Percentiles rank a stretch among this genome's conserved stretches.
These are phyloP conservation scores for Asterionellopsis glacialis DNA, from an alignment of 108 stramenopile genomes.

Conservation along the genomic window DNA sequence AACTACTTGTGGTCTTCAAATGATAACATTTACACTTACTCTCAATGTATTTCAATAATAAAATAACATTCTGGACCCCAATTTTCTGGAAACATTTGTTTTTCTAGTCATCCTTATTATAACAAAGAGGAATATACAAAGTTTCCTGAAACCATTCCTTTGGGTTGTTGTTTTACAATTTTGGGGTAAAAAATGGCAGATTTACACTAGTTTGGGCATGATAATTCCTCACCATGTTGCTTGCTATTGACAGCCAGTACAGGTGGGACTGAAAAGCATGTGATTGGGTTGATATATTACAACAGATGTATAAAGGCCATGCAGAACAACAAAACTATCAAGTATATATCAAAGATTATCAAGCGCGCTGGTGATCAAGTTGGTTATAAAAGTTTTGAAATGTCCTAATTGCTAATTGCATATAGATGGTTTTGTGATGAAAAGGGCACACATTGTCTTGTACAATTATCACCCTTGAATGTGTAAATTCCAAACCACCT, in stretches of 20 bases:
- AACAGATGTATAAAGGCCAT: conserved; percentile 81
- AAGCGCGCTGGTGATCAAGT: conserved; percentile 75
- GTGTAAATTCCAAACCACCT: conserved; percentile 94
- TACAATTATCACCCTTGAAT: conserved; percentile 90
- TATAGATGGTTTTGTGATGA: conserved; percentile 90
- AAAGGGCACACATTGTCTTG: conserved; percentile 93
- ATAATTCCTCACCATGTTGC: conserved; percentile 66
- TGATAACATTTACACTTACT: too few species aligned
- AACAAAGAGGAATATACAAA: too few species aligned
- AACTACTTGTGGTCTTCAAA: too few species aligned
- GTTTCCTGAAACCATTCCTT: too few species aligned
- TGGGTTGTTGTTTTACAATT: too few species aligned
- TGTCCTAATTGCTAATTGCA: conserved; percentile 56
- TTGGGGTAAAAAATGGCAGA: too few species aligned
- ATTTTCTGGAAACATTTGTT: too few species aligned
- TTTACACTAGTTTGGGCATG: too few species aligned
- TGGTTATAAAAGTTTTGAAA: conserved; percentile 86
- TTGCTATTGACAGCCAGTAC: conserved; percentile 94
- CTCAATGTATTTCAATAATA: too few species aligned
- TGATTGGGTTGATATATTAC: conserved; percentile 84
- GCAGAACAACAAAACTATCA: conserved; percentile 59
- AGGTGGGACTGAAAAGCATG: conserved; percentile 96
- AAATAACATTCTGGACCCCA: too few species aligned
- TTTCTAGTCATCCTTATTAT: too few species aligned
- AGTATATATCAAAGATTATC: conserved; percentile 40